Evolutionary conservation across 768 basidiomycete species (phyloP).

Genomic region (Leccinum olivaceopallidum): DNA sequence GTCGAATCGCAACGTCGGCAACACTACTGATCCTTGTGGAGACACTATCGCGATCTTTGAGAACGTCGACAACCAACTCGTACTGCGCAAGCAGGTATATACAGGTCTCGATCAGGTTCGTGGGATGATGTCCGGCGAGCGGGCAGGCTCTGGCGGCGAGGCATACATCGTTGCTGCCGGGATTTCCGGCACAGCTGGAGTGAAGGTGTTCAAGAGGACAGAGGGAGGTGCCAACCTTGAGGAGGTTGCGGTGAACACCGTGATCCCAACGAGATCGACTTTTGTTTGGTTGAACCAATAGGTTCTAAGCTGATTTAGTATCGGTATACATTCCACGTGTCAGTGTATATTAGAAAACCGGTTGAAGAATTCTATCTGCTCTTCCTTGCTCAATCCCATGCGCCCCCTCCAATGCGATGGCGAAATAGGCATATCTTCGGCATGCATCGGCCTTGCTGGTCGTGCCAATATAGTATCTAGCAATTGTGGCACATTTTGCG

Average conservation of each 20-base stretch:
- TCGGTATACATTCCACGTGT: not conserved
- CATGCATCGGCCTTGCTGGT: constrained; percentile 29
- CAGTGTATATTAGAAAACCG: constrained; percentile 3
- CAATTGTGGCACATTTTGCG: constrained; percentile 55
- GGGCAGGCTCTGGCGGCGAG: not conserved
- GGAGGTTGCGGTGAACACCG: constrained; percentile 53
- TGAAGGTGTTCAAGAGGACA: constrained; percentile 55
- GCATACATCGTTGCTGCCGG: constrained; percentile 46
- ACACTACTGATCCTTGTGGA: constrained; percentile 45
- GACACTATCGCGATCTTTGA: constrained; percentile 68
- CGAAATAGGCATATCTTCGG: constrained; percentile 38
- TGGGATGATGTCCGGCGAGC: not conserved
- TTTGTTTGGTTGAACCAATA: constrained; percentile 44
- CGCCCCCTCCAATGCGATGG: constrained; percentile 67
- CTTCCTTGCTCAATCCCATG: constrained; percentile 62
- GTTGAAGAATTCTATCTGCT: constrained; percentile 46
- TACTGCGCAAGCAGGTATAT: constrained; percentile 53
- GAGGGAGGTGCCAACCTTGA: constrained; percentile 52
- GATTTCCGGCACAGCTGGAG: constrained; percentile 51
- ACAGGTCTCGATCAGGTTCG: constrained; percentile 21
- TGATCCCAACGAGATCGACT: constrained; percentile 49
- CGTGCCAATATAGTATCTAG: constrained; percentile 44
- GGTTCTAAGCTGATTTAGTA: not conserved
- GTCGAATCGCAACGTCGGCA: constrained; percentile 66
- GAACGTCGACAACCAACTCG: constrained; percentile 39